Evolutionary conservation across 768 basidiomycete species (phyloP).

Genomic region (Tylopilus cervinicoccineus): DNA sequence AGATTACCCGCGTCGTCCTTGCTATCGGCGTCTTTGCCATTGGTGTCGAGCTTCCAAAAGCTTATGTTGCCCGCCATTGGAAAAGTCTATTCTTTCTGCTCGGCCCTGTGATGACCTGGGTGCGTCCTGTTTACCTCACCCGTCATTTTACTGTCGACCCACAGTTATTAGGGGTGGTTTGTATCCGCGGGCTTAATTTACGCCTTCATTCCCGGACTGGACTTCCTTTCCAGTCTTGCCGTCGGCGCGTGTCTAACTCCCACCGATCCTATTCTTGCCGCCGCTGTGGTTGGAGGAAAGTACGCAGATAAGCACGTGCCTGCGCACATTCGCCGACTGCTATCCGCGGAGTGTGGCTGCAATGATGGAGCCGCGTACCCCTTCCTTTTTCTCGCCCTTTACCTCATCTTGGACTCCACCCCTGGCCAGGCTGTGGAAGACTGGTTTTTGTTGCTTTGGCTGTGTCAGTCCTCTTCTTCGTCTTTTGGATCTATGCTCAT

Average conservation of each 20-base stretch:
- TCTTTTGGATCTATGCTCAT: constrained; percentile 1
- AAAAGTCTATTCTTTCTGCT: constrained; percentile 82
- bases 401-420: constrained; percentile 68
- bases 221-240: constrained; percentile 84
- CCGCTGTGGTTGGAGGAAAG: constrained; percentile 81
- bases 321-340: constrained; percentile 64
- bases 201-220: constrained; percentile 83
- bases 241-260: constrained; percentile 92
- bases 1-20: constrained; percentile 85
- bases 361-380: constrained; percentile 98
- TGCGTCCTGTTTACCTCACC: constrained; percentile 34
- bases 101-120: constrained; percentile 81
- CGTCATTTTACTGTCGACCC: constrained; percentile 3
- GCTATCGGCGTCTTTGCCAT: constrained; percentile 98
- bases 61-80: constrained; percentile 94
- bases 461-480: constrained; percentile 53
- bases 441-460: constrained; percentile 87
- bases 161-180: constrained; percentile 75
- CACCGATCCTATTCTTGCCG: constrained; percentile 47
- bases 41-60: constrained; percentile 95
- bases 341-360: constrained; percentile 79
- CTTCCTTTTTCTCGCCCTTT: constrained; percentile 86
- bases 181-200: constrained; percentile 89
- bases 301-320: constrained; percentile 98
- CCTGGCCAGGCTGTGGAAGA: constrained; percentile 67